phyloP scores from a whole-genome alignment of 2,329 filamentous ascomycete genomes.

The Cladorrhinum sp. region DNA sequence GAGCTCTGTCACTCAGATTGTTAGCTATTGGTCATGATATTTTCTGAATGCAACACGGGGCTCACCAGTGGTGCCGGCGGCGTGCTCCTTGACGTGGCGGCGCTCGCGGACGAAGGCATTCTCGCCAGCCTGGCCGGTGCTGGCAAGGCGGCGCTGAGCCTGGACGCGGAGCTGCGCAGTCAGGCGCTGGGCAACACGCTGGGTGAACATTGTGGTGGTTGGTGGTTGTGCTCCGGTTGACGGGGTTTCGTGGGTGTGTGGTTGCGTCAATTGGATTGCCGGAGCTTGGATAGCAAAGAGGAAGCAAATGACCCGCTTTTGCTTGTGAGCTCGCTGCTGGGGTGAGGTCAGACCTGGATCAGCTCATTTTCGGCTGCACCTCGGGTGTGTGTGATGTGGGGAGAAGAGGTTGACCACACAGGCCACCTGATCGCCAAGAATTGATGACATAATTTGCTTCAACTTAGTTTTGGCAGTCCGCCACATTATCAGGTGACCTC shows the following conservation, averaged over 20 bases:
- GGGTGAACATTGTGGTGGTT: constrained; percentile 18
- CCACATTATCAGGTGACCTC: constrained; percentile 19
- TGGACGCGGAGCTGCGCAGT: constrained; percentile 57
- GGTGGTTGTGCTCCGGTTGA: constrained; percentile 6
- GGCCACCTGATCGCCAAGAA: constrained; percentile 4
- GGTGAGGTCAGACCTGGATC: constrained; percentile 26
- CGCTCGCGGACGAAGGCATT: constrained; percentile 95
- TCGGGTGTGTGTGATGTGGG: constrained; percentile 18
- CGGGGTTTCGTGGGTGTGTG: constrained; percentile 10
- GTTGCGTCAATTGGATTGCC: constrained; percentile 10
- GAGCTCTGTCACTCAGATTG: constrained; percentile 59
- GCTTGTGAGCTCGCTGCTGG: constrained; percentile 14
- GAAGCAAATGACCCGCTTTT: constrained; percentile 25
- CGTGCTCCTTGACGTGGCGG: constrained; percentile 86
- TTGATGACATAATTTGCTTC: constrained; percentile 14
- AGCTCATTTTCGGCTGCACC: constrained; percentile 26
- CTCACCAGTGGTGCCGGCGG: constrained; percentile 77
- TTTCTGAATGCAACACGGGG: constrained; percentile 27
- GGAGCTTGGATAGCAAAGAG: constrained; percentile 16
- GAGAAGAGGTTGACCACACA: not conserved
- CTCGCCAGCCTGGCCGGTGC: constrained; percentile 66
- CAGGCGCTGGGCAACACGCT: constrained; percentile 46
- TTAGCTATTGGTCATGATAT: constrained; percentile 30
- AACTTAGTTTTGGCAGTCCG: not conserved
- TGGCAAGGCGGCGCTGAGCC: constrained; percentile 70